Conservation (phyloP, 805 yeast species). For the Cyberlindnera subsufficiens region DNA sequence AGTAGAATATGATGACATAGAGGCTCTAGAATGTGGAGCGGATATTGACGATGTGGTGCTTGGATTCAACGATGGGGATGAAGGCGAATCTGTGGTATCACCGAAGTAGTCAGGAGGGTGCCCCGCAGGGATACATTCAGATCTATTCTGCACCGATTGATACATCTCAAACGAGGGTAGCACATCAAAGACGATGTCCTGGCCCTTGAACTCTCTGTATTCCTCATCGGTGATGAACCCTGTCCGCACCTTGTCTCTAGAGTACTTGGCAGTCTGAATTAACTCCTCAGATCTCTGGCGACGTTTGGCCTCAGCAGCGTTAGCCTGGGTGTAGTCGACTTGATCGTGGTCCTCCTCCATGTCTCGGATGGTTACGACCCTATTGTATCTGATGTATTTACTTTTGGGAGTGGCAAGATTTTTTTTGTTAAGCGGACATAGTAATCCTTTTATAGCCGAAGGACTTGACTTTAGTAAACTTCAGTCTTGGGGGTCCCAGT, state of each 20-base stretch:
- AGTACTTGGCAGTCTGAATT: neutral
- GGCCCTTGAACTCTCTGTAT: constrained; percentile 2
- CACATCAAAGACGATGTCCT: constrained; percentile 37
- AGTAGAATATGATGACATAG: neutral
- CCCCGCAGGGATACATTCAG: neutral
- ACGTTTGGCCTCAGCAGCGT: constrained; percentile 7
- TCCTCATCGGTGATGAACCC: constrained; percentile 11
- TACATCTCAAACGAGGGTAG: constrained; percentile 69
- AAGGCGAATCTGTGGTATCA: constrained; percentile 6
- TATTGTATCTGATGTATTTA: too few species aligned
- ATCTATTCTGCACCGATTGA: constrained; percentile 31
- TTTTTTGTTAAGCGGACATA: too few species aligned
- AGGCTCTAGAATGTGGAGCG: neutral
- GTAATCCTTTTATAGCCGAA: too few species aligned
- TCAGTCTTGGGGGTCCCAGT: too few species aligned
- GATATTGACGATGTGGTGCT: neutral
- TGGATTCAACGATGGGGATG: neutral
- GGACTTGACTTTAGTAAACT: too few species aligned
- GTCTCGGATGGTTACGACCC: neutral
- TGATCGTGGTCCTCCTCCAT: constrained; percentile 5
- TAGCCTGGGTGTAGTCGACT: constrained; percentile 13
- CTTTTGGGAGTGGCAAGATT: too few species aligned
- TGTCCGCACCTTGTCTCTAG: constrained; percentile 3
- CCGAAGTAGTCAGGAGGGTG: constrained; percentile 1
- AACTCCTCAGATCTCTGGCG: constrained; percentile 6